Conservation (phyloP, 73 alveolate species). For the Breviolum minutum region DNA sequence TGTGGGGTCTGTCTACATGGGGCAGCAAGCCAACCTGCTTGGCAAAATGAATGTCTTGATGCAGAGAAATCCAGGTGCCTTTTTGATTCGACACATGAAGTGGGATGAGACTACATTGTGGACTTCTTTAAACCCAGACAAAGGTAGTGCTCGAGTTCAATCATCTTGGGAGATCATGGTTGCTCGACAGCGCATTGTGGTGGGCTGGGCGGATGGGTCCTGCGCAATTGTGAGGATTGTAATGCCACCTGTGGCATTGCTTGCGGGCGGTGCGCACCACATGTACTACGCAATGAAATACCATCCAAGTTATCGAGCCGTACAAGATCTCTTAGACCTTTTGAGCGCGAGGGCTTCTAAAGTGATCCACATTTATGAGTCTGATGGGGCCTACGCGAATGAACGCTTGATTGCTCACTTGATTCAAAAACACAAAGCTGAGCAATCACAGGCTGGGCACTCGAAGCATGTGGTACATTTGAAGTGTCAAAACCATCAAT, state of each 20-base stretch:
- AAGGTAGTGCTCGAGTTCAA: not conserved
- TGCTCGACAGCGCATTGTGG: not conserved
- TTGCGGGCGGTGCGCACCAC: conserved; percentile 11
- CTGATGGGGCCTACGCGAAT: conserved; percentile 28
- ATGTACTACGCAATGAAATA: not conserved
- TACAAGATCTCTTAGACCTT: not conserved
- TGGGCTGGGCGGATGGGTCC: conserved; percentile 5
- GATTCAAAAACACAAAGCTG: not conserved
- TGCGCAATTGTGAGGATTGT: not conserved
- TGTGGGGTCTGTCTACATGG: not conserved
- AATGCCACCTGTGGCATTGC: not conserved
- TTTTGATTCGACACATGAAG: not conserved
- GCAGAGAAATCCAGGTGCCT: not conserved
- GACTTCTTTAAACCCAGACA: not conserved
- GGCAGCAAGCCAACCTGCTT: not conserved
- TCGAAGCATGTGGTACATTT: not conserved
- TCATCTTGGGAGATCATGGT: conserved; percentile 34
- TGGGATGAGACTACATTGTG: not conserved
- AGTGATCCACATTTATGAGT: not conserved
- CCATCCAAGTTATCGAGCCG: not conserved
- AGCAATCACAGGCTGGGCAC: not conserved
- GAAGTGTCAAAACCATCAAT: conserved; percentile 8
- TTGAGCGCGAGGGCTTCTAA: not conserved
- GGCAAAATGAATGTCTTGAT: not conserved
- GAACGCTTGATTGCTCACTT: conserved; percentile 37